Conservation (phyloP, 2,329 filamentous ascomycete genomes). For the Fusarium coicis region DNA sequence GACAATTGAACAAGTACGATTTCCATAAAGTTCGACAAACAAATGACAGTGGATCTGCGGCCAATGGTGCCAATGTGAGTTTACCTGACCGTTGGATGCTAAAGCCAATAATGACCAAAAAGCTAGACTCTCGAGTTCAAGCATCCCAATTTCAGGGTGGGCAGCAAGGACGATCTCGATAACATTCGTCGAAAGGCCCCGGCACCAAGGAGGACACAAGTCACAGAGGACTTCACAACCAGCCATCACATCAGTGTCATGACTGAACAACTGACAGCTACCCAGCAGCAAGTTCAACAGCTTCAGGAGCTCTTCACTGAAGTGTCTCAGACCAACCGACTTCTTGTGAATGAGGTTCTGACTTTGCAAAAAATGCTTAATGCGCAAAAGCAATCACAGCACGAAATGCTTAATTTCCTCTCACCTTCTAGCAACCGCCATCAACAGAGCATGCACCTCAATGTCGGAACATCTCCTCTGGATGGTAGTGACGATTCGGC, state of each 20-base stretch:
- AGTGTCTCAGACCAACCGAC: conserved; percentile 71
- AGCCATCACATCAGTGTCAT: conserved; percentile 90
- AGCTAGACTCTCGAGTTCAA: conserved; percentile 81
- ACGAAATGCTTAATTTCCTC: conserved; percentile 67
- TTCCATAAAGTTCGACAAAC: conserved; percentile 91
- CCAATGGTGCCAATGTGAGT: conserved; percentile 53
- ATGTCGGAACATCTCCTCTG: conserved; percentile 52
- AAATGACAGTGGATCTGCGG: conserved; percentile 50
- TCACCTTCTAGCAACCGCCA: conserved; percentile 55
- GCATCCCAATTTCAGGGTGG: conserved; percentile 93
- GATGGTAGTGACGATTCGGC: conserved; percentile 60
- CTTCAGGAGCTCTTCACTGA: conserved; percentile 88
- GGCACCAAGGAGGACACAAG: conserved; percentile 80
- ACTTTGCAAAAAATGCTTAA: conserved; percentile 70
- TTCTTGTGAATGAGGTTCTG: conserved; percentile 71
- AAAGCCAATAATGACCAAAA: conserved; percentile 16
- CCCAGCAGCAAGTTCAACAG: conserved; percentile 90
- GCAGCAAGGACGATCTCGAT: conserved; percentile 95
- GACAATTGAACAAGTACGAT: conserved; percentile 96
- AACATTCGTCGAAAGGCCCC: conserved; percentile 97
- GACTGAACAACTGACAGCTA: conserved; percentile 87
- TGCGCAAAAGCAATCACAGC: conserved; percentile 66
- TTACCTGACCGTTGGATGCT: neutral
- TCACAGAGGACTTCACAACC: conserved; percentile 77
- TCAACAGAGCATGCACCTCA: conserved; percentile 50